Evolutionary conservation across 2,329 filamentous ascomycete genomes (phyloP).

Genomic region (Plenodomus tracheiphilus): DNA sequence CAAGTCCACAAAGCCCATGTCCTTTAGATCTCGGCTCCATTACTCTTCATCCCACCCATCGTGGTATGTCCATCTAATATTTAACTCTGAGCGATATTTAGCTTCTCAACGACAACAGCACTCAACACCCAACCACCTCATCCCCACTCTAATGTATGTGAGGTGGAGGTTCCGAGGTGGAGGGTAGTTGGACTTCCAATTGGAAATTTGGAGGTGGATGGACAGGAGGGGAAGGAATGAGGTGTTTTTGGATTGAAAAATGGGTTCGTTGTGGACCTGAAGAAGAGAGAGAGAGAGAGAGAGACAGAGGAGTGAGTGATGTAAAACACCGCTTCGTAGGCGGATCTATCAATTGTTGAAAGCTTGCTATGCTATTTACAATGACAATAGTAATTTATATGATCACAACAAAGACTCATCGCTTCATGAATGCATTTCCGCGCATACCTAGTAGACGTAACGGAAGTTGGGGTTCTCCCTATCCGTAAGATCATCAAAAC

Average conservation of each 20-base stretch:
- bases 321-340: background rate
- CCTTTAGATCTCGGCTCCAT: too few relatives aligned
- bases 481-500: constrained; percentile 67
- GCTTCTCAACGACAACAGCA: too few relatives aligned
- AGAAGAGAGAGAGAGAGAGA: background rate
- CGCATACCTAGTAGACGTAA: constrained; percentile 50
- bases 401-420: background rate
- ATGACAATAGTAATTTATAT: background rate
- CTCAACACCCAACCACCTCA: too few relatives aligned
- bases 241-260: background rate
- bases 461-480: constrained; percentile 63
- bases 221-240: background rate
- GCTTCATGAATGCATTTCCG: background rate
- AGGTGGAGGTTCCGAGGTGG: too few relatives aligned
- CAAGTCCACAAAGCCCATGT: too few relatives aligned
- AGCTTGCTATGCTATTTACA: background rate
- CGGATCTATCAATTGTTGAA: too few relatives aligned
- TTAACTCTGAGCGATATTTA: too few relatives aligned
- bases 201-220: constrained; percentile 63
- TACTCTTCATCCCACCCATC: too few relatives aligned
- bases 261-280: too few relatives aligned
- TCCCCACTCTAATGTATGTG: too few relatives aligned
- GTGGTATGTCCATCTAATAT: too few relatives aligned
- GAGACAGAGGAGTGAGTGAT: background rate
- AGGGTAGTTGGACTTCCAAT: too few relatives aligned